Evolutionary conservation across 768 basidiomycete species (phyloP), one percentile per base, ranked within the genome.

Genomic region (Hebeloma cylindrosporum): DNA sequence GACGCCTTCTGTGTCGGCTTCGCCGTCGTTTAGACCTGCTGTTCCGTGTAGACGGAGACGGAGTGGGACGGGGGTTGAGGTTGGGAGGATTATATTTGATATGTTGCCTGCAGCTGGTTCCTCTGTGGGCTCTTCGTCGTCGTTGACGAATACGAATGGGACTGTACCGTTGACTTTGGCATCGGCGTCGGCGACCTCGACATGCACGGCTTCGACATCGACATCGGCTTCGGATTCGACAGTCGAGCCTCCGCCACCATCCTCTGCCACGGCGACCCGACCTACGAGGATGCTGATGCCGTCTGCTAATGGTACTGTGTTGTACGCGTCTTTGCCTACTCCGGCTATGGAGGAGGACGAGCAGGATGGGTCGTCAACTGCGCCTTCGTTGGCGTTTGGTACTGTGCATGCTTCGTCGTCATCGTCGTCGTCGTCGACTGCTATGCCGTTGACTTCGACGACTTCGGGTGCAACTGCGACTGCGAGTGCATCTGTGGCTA

Each of bases 51-150:
- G 36, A 18, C 40, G 46, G 14, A 27, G 56, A 29, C 47, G 28
- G 40, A 52, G 43, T 31, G 33, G 43, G 8, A 38, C 45, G 13
- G 50, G 47, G 8, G 40, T 58, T 25, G 49, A 47, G 16, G 54
- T 61, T 4, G 62, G 60, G 22, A 45, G 50, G 51, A 58, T 61
- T 29, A 82, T 85, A 32, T 69, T 73, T 57, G 79, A 83, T 51
- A 79, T 85, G 65, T 63, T 85, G 4, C 79, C 80, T 7, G 20
- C 43, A 44, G 40, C 48, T 43, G 40, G 55, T n/a, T 17, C 39
- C 20, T 45, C 40, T 20, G 18, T 18, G 38, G 36, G 20, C 25
- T 47, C 45, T 17, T 47, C 54, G n/a, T 41, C 27, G 9, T 16
- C 34, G n/a, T 33, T 37, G n/a, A 45, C 49, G 27, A 41, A 27